Evolutionary conservation across 176 grass and related monocot species (phyloP).

Genomic region (Paspalum vaginatum): DNA sequence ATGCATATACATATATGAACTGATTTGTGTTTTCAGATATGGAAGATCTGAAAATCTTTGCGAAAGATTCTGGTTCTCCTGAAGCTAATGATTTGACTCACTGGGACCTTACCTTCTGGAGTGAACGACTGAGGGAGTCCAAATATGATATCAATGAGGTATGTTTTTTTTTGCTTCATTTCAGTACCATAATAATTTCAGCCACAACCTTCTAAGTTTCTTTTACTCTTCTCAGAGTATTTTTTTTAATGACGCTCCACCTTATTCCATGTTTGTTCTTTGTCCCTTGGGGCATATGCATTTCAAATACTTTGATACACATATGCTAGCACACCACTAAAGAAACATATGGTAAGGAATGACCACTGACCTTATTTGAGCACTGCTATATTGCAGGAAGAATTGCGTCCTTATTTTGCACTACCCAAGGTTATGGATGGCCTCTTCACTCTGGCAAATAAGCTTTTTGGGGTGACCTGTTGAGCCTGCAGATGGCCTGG

Average conservation of each 20-base stretch:
- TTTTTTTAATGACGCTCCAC: not conserved
- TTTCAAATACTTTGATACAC: not conserved
- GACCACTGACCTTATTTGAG: constrained; percentile 18
- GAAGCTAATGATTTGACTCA: constrained; percentile 83
- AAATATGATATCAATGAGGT: constrained; percentile 98
- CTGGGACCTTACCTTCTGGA: constrained; percentile 91
- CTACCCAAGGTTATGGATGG: constrained; percentile 96
- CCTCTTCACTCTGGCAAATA: constrained; percentile 86
- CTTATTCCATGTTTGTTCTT: not conserved
- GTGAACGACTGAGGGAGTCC: constrained; percentile 85
- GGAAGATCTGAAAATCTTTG: constrained; percentile 75
- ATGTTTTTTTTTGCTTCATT: constrained; percentile 12
- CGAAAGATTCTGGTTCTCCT: constrained; percentile 67
- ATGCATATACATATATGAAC: constrained; percentile 36
- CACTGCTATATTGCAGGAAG: constrained; percentile 63
- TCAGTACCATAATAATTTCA: constrained; percentile 2
- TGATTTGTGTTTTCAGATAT: constrained; percentile 67
- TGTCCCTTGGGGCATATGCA: not conserved
- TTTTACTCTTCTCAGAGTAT: not conserved
- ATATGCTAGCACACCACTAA: not conserved
- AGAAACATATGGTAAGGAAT: not conserved
- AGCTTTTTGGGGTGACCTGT: constrained; percentile 82
- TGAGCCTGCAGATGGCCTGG: constrained; percentile 85
- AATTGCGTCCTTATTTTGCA: constrained; percentile 94
- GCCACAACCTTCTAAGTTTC: not conserved